phyloP scores from a whole-genome alignment of 495 filamentous ascomycete genomes.

The Hypomontagnella submonticulosa region DNA sequence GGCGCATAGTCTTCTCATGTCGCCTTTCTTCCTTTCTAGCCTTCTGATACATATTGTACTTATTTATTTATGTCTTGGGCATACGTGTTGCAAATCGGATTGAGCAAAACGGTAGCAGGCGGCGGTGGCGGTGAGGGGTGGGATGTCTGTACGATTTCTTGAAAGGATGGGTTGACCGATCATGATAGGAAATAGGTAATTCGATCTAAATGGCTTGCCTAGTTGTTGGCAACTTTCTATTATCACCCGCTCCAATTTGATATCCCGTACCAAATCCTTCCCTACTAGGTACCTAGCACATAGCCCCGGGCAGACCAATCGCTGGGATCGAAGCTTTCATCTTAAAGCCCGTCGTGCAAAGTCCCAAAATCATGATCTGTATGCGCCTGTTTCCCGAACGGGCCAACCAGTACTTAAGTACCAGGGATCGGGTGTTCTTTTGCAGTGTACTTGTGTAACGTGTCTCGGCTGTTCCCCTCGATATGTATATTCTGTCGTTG shows the following conservation, averaged over 20 bases:
- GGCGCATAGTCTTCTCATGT: conserved; percentile 2
- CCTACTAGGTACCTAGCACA: too few species aligned
- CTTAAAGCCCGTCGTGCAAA: conserved; percentile 2
- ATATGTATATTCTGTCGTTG: not conserved
- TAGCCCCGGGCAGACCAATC: conserved; percentile 20
- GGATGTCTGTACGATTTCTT: conserved; percentile 32
- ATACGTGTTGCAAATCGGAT: conserved; percentile 24
- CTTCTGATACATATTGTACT: conserved; percentile 35
- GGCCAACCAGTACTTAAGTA: conserved; percentile 7
- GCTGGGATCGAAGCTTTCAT: not conserved
- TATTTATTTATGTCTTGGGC: conserved; percentile 26
- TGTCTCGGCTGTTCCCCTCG: conserved; percentile 8
- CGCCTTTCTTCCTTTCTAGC: conserved; percentile 2
- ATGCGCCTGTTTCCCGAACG: conserved; percentile 26
- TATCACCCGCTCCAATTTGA: conserved; percentile 10
- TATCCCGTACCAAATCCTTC: conserved; percentile 23
- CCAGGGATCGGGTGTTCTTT: conserved; percentile 14
- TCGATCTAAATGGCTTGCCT: conserved; percentile 31
- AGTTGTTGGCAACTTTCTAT: conserved; percentile 23
- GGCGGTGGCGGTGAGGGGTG: conserved; percentile 13
- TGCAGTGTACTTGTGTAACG: conserved; percentile 19
- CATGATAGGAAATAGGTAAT: conserved; percentile 30
- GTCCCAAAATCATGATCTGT: conserved; percentile 16
- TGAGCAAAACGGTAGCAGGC: conserved; percentile 23
- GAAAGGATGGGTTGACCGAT: conserved; percentile 15